These are phyloP conservation scores for Spongispora temasekensis DNA, from an alignment of 1,284 basidiomycete genomes.

Conservation along the genomic window DNA sequence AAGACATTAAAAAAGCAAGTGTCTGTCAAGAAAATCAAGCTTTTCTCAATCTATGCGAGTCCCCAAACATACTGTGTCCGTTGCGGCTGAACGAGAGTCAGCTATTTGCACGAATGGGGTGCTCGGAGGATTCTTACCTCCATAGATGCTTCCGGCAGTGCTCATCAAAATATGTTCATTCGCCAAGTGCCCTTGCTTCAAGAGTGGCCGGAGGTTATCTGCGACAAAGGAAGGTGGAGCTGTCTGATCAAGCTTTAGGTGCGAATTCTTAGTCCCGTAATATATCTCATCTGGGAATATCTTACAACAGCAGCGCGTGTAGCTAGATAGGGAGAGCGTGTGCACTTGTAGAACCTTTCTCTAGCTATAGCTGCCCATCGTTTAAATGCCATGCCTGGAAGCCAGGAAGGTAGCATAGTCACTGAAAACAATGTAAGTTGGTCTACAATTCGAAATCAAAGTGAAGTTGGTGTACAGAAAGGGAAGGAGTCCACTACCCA, in stretches of 20 bases:
- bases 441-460: background rate
- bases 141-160: constrained; percentile 14
- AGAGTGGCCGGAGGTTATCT: constrained; percentile 9
- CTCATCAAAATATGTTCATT: constrained; percentile 13
- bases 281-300: too few relatives aligned
- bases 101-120: background rate
- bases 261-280: background rate
- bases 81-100: constrained; percentile 11
- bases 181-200: background rate
- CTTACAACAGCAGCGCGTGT: constrained; percentile 9
- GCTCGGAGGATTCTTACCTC: constrained; percentile 8
- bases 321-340: constrained; percentile 6
- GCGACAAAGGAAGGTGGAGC: constrained; percentile 13
- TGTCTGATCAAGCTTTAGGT: constrained; percentile 11
- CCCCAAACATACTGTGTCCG: constrained; percentile 7
- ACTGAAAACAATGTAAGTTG: background rate
- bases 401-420: constrained; percentile 12
- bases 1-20: constrained; percentile 21
- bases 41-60: background rate
- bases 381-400: constrained; percentile 21
- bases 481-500: constrained; percentile 15
- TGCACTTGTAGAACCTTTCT: constrained; percentile 12
- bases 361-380: constrained; percentile 11
- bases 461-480: constrained; percentile 1
- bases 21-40: constrained; percentile 15